phyloP scores from a whole-genome alignment of 768 basidiomycete genomes.

The Boletus rex-veris region DNA sequence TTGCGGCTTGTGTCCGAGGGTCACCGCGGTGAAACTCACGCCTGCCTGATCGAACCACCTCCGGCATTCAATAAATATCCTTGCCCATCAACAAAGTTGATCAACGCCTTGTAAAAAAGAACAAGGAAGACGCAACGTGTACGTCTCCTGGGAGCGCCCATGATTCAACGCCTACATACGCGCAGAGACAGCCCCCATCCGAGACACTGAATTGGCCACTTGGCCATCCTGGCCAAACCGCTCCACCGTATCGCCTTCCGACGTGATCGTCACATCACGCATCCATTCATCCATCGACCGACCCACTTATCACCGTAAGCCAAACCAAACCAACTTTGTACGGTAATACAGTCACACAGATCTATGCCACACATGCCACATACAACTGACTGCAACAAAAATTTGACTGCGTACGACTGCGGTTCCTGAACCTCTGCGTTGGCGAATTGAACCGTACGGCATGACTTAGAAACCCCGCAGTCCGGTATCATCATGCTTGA shows the following conservation, averaged over 20 bases:
- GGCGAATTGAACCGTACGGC: neutral
- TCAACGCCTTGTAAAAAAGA: too few relatives aligned
- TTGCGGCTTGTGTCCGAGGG: too few relatives aligned
- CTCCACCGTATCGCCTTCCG: slow-evolving; percentile 9
- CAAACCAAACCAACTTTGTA: neutral
- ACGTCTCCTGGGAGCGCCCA: neutral
- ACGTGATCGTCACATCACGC: slow-evolving; percentile 6
- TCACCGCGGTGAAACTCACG: too few relatives aligned
- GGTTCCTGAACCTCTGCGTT: slow-evolving; percentile 7
- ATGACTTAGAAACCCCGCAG: neutral
- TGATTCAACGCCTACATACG: neutral
- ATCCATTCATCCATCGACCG: neutral
- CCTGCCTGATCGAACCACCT: too few relatives aligned
- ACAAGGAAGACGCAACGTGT: too few relatives aligned
- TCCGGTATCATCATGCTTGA: too few relatives aligned
- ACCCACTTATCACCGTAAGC: slow-evolving; percentile 3
- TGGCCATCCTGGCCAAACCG: neutral
- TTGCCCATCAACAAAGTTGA: neutral
- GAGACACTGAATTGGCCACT: too few relatives aligned
- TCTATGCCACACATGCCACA: neutral
- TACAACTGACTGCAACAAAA: neutral
- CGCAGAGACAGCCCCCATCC: neutral
- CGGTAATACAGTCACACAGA: neutral
- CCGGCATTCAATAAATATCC: neutral
- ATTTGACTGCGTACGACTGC: slow-evolving; percentile 2